Percentiles rank a stretch among this genome's conserved stretches.
phyloP scores from a whole-genome alignment of 2,329 filamentous ascomycete species.

The Sporothrix luriei region DNA sequence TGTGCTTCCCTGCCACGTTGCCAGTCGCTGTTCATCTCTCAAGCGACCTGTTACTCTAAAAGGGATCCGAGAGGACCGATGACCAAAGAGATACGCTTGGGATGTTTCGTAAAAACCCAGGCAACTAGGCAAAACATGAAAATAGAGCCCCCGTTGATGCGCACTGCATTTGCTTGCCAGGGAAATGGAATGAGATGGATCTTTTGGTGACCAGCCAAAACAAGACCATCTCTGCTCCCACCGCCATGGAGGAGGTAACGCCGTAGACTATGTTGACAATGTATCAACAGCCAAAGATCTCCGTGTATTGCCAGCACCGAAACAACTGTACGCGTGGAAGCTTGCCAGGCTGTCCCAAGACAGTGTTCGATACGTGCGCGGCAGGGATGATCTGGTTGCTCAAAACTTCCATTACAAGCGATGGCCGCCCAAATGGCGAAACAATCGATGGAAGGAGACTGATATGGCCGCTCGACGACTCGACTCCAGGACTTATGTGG shows the following conservation, averaged over 20 bases:
- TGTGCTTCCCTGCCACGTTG: constrained; percentile 21
- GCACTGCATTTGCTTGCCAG: constrained; percentile 56
- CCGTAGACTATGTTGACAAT: constrained; percentile 24
- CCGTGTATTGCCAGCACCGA: constrained; percentile 29
- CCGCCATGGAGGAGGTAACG: constrained; percentile 30
- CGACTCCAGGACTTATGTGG: constrained; percentile 31
- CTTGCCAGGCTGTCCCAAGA: constrained; percentile 57
- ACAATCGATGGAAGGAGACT: constrained; percentile 49
- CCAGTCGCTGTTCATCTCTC: constrained; percentile 9
- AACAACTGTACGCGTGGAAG: constrained; percentile 40
- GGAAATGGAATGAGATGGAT: constrained; percentile 38
- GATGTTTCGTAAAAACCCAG: background rate
- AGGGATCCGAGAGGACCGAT: constrained; percentile 22
- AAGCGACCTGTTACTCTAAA: constrained; percentile 27
- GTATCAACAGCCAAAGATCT: constrained; percentile 29
- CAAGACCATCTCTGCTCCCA: constrained; percentile 29
- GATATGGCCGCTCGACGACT: constrained; percentile 36
- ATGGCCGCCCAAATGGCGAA: constrained; percentile 37
- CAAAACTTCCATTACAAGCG: constrained; percentile 54
- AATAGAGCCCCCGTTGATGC: constrained; percentile 42
- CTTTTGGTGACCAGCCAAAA: constrained; percentile 40
- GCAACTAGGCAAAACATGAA: constrained; percentile 8
- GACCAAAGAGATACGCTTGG: constrained; percentile 5
- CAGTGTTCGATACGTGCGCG: constrained; percentile 49
- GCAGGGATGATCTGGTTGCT: constrained; percentile 54